Evolutionary conservation across 106 monocot species (phyloP).

Genomic region (Acorus calamus): DNA sequence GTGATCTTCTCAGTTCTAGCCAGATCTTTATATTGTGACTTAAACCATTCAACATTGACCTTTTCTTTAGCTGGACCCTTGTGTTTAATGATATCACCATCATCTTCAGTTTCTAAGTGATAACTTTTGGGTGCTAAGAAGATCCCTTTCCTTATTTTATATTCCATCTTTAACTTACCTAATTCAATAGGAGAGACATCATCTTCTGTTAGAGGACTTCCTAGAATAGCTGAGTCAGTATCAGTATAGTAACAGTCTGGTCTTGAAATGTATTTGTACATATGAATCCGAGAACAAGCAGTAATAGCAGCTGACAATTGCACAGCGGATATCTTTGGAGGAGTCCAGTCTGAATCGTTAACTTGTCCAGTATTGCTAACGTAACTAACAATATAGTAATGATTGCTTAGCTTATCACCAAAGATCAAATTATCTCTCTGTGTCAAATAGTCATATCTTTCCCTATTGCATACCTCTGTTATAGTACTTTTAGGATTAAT

Average conservation of each 20-base stretch:
- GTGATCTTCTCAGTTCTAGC: no score
- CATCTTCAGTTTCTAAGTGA: neutral
- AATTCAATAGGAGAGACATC: neutral
- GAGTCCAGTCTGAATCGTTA: neutral
- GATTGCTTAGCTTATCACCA: conserved; percentile 7
- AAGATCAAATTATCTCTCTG: neutral
- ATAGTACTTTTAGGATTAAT: conserved; percentile 11
- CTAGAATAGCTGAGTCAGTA: conserved; percentile 3
- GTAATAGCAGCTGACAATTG: conserved; percentile 8
- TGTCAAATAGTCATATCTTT: conserved; percentile 5
- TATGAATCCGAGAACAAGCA: conserved; percentile 3
- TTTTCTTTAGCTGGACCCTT: conserved; percentile 5
- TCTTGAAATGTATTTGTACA: neutral
- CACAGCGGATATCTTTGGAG: neutral
- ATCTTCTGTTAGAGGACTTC: neutral
- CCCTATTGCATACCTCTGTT: conserved; percentile 6
- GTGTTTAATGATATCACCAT: neutral
- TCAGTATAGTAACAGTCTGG: neutral
- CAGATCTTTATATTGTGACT: no score
- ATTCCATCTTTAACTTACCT: conserved; percentile 1
- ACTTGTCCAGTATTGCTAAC: neutral
- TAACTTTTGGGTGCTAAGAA: conserved; percentile 21
- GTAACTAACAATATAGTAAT: conserved; percentile 12
- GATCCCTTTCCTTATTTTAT: neutral
- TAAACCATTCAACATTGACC: neutral